phyloP scores from a whole-genome alignment of 352 stramenopile species.

The Pythium rhizo-oryzae region DNA sequence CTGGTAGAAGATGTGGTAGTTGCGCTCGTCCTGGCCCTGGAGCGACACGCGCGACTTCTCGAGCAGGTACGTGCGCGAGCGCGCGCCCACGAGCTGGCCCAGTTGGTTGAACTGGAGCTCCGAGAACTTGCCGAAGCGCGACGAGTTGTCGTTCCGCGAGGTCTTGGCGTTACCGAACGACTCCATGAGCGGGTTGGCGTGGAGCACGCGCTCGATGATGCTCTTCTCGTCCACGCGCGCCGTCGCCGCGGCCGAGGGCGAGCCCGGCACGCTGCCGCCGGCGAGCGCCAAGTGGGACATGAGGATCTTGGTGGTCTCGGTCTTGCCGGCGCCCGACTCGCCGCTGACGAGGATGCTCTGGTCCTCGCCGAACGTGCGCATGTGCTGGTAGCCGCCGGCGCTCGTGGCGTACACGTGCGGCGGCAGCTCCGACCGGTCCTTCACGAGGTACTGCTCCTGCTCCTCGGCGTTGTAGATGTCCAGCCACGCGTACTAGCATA shows the following conservation, averaged over 20 bases:
- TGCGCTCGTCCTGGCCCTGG: conserved; percentile 94
- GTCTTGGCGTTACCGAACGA: conserved; percentile 98
- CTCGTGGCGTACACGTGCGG: conserved; percentile 86
- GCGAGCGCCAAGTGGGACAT: conserved; percentile 93
- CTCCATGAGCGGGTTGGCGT: conserved; percentile 90
- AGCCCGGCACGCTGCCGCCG: conserved; percentile 43
- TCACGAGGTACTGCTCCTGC: conserved; percentile 79
- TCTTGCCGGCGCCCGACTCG: conserved; percentile 95
- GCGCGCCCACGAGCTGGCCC: conserved; percentile 77
- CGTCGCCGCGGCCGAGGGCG: conserved; percentile 25
- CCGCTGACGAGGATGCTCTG: conserved; percentile 83
- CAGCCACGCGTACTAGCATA: conserved; percentile 87
- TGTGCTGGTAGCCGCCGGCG: conserved; percentile 79
- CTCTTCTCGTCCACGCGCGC: conserved; percentile 45
- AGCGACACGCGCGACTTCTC: conserved; percentile 90
- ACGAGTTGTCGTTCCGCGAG: conserved; percentile 95
- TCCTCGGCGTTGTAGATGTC: conserved; percentile 87
- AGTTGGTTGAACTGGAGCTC: conserved; percentile 95
- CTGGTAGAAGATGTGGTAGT: conserved; percentile 99
- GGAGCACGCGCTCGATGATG: conserved; percentile 84
- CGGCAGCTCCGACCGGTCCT: conserved; percentile 67
- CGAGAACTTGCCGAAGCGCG: conserved; percentile 96
- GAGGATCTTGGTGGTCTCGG: conserved; percentile 96
- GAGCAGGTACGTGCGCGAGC: conserved; percentile 84
- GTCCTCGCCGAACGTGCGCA: conserved; percentile 81